Evolutionary conservation across 2,329 filamentous ascomycete species (phyloP), one percentile per base, ranked within the genome.

Genomic region (Sarocladium kiliense): DNA sequence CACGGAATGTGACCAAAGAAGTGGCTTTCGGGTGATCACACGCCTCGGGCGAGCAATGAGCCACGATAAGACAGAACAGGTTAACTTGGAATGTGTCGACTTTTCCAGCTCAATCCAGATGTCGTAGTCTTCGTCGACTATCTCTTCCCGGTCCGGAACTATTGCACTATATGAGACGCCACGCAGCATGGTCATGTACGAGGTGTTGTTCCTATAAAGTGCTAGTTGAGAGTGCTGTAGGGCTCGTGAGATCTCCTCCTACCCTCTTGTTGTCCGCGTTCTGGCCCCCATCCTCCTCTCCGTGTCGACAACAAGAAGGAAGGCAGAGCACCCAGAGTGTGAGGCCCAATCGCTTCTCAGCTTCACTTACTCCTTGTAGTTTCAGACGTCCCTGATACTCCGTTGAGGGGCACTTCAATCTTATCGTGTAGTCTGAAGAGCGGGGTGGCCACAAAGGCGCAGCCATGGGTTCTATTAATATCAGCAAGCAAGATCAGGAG

Each of bases 401-500:
- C n/a, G n/a, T n/a, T n/a, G n/a, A 18, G 19, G 10, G 16, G 21
- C 6, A 25, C 18, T 44, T 12, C 11, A 44, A 18, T 18, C 7
- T 21, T 25, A n/a, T 16, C 7, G 41, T 44, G 4, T 23, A 12
- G 21, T 16, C 41, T 44, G 21, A 7, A 9, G 6, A 6, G 41
- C 16, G 18, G 41, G 7, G 21, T 16, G 18, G 19, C 41, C 41
- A 21, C 18, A 27, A 30, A 9, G 12, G 7, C 5, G 7, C 36
- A 39, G 36, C 36, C 36, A 47, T 47, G 44, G 44, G 14, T 4
- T 27, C 44, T 9, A n/a, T 27, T 27, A 3, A 18, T 14, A 23
- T 27, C 5, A 47, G 19, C 32, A 56, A 53, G 25, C 55, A 56
- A 30, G 55, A 54, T 37, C 34, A 56, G n/a, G 55, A 54, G 12